Base-by-base conservation (phyloP, 345 rosid genomes). In the Syzygium aromaticum region DNA sequence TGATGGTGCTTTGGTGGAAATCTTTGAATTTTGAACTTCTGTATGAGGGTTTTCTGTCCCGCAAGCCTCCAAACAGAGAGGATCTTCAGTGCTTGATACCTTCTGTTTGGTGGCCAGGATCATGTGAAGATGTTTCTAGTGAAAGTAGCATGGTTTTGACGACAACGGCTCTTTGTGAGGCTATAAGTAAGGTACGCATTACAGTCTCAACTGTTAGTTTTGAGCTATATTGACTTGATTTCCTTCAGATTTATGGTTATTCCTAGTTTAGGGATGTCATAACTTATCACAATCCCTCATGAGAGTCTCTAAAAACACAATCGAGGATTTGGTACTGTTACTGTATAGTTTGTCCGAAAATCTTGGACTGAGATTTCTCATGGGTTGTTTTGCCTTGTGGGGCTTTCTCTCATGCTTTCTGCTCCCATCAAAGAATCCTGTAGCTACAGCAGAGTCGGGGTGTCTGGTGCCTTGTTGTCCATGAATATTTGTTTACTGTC, bases 51-150 rank as follows among this genome's bases (percentile, higher is more conserved):
- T 94, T 98, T 93, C 92, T 98, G 87, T 94, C 98, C 16, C 93
- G 90, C 77, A 94, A 94, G 92, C 94, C 89, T 88, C 94, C 96
- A 86, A 98, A 93, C 89, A 95, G 91, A 88, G 97, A 94, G 92
- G 99, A 98, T 88, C 95, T 98, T 84, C 98, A 95, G 88, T 91
- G 92, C 87, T 88, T 98, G 89, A 92, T 98, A 93, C 98, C 98
- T 87, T 94, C 95, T 91, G 98, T 96, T 90, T 98, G 99, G 99
- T 98, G 99, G 99, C 96, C 99, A 92, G 96, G 99, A 84, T 95
- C 98, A 86, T 93, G 90, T 88, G 99, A 98, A 90, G 98, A 95
- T 87, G 87, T 92, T 51, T 95, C 96, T 84, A 85, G 89, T 85
- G 99, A 95, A 93, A 92, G 91, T 89, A 95, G 98, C 92, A 95